Percentiles rank a stretch among this genome's conserved stretches.
Evolutionary conservation across 2,329 filamentous ascomycete genomes (phyloP).

Genomic region (Hymenotorrendiella dingleyae): DNA sequence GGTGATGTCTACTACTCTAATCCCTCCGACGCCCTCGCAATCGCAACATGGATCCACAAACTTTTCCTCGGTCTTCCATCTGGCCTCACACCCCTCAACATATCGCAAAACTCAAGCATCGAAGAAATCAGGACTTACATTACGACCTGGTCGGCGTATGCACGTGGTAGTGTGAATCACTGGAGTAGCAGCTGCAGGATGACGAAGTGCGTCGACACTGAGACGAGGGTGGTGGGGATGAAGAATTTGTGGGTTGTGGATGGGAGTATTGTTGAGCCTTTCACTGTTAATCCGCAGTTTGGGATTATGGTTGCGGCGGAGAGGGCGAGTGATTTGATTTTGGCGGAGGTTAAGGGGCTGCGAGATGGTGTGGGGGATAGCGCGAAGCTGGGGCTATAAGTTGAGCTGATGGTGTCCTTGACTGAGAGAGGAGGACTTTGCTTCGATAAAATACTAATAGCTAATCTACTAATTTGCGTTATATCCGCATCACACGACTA

Average conservation of each 20-base stretch:
- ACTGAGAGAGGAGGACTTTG: too few species aligned
- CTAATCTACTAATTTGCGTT: too few species aligned
- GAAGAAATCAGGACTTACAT: conserved; percentile 45
- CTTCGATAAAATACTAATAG: too few species aligned
- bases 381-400: background rate
- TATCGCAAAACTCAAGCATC: conserved; percentile 39
- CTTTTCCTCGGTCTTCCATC: conserved; percentile 43
- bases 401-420: background rate
- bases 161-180: conserved; percentile 45
- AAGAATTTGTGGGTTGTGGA: conserved; percentile 47
- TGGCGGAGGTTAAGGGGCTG: conserved; percentile 12
- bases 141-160: conserved; percentile 42
- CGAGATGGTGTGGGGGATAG: background rate
- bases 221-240: conserved; percentile 42
- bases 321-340: conserved; percentile 44
- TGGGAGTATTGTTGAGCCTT: conserved; percentile 41
- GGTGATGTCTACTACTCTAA: conserved; percentile 42
- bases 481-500: too few species aligned
- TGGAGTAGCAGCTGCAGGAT: conserved; percentile 48
- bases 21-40: conserved; percentile 40
- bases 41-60: conserved; percentile 44
- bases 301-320: conserved; percentile 49
- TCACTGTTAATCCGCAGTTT: conserved; percentile 50
- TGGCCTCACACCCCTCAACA: conserved; percentile 42
- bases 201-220: conserved; percentile 42